Conservation (phyloP, 2,329 filamentous ascomycete genomes). For the Epichloe aotearoae region DNA sequence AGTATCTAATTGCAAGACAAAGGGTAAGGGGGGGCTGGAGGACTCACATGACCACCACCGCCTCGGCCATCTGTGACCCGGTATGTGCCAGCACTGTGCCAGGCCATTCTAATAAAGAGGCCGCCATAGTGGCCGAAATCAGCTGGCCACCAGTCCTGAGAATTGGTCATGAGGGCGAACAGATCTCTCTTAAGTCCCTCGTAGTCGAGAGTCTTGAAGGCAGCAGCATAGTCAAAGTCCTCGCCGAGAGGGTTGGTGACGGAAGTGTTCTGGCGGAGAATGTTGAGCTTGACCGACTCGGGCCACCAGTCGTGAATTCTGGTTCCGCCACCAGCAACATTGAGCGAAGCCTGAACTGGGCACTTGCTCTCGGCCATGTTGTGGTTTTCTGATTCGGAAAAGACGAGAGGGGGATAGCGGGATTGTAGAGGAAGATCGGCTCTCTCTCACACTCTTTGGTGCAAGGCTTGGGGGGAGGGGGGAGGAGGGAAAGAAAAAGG, state of each 20-base stretch:
- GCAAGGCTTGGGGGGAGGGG: background rate
- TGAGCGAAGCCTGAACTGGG: conserved; percentile 18
- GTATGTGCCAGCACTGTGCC: conserved; percentile 71
- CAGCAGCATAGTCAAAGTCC: conserved; percentile 59
- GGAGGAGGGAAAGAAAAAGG: background rate
- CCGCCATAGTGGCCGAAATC: conserved; percentile 74
- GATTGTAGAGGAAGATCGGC: background rate
- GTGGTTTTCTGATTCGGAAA: background rate
- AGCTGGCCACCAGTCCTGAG: conserved; percentile 70
- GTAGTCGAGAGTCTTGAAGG: conserved; percentile 51
- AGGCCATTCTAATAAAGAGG: conserved; percentile 68
- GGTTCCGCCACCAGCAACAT: conserved; percentile 49
- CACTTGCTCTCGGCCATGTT: conserved; percentile 19
- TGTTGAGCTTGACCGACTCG: conserved; percentile 50
- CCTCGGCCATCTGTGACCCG: conserved; percentile 63
- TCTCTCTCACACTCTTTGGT: background rate
- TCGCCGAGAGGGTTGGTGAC: conserved; percentile 49
- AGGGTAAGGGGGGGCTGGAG: background rate
- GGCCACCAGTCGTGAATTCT: conserved; percentile 65
- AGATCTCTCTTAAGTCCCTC: conserved; percentile 63
- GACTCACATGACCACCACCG: conserved; percentile 45
- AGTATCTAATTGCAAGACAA: no score
- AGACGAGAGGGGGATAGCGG: no score
- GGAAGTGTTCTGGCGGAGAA: conserved; percentile 57
- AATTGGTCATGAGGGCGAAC: conserved; percentile 58